These are phyloP conservation scores for Starmerella floris DNA, from an alignment of 805 yeast species.

Conservation along the genomic window DNA sequence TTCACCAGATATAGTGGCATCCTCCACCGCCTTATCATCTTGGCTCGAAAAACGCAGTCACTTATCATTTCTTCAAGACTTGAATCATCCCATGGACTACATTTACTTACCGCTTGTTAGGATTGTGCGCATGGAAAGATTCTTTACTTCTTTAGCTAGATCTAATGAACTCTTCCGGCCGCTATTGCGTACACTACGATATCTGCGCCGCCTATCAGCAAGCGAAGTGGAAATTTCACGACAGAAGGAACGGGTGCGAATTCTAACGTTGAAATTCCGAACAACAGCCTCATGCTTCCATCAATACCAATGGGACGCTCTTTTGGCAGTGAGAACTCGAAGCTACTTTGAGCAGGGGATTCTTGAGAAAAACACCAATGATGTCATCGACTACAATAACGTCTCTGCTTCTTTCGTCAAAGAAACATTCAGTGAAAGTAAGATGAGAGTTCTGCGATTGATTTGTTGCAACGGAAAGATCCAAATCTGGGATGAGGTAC, in stretches of 20 bases:
- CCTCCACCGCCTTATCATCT: neutral
- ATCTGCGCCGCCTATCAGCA: neutral
- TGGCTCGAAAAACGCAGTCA: constrained; percentile 5
- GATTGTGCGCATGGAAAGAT: constrained; percentile 11
- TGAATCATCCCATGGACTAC: constrained; percentile 2
- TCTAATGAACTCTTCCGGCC: constrained; percentile 1
- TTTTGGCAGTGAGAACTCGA: constrained; percentile 11
- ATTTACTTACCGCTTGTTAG: constrained; percentile 9
- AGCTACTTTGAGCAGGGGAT: constrained; percentile 16
- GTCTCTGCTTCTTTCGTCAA: constrained; percentile 15
- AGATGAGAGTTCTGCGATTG: constrained; percentile 7
- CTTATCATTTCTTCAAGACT: neutral
- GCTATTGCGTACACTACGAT: neutral
- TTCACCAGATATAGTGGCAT: neutral
- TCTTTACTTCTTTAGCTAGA: constrained; percentile 8
- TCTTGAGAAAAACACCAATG: constrained; percentile 10
- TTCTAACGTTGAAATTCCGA: constrained; percentile 5
- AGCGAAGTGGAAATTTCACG: constrained; percentile 1
- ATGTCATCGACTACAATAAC: constrained; percentile 11
- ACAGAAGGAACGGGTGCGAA: neutral
- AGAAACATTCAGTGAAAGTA: constrained; percentile 4
- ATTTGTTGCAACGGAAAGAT: constrained; percentile 7
- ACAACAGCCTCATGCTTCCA: neutral
- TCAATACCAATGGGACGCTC: constrained; percentile 17
- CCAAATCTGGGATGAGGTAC: constrained; percentile 13